phyloP scores from a whole-genome alignment of 805 yeast species.

The Clavispora phyllophila region DNA sequence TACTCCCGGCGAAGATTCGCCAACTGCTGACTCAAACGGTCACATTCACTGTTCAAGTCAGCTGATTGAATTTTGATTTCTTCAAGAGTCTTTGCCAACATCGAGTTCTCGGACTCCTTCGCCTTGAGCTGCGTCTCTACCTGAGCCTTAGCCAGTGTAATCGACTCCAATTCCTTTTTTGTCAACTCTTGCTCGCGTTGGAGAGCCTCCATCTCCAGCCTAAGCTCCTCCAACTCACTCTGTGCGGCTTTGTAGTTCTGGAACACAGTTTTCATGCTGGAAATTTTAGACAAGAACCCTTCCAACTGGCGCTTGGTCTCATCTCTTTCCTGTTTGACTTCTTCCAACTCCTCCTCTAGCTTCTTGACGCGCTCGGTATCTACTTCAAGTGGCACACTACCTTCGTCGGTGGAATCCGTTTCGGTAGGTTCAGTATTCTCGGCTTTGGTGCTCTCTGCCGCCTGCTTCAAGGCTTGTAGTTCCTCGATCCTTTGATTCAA shows the following conservation, averaged over 20 bases:
- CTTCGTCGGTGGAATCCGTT: background rate
- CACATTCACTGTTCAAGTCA: slow-evolving; percentile 52
- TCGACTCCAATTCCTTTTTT: slow-evolving; percentile 14
- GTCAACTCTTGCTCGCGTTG: slow-evolving; percentile 23
- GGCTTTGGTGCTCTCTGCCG: background rate
- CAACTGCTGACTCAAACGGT: slow-evolving; percentile 39
- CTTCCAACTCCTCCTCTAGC: slow-evolving; percentile 8
- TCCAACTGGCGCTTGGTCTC: slow-evolving; percentile 58
- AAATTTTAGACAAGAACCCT: slow-evolving; percentile 53
- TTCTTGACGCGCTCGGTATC: background rate
- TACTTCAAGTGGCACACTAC: background rate
- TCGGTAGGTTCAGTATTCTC: background rate
- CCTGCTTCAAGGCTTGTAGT: background rate
- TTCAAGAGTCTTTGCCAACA: slow-evolving; percentile 14
- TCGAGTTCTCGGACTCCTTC: background rate
- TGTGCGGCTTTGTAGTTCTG: slow-evolving; percentile 69
- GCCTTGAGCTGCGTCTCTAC: slow-evolving; percentile 10
- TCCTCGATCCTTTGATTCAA: background rate
- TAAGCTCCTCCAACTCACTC: slow-evolving; percentile 49
- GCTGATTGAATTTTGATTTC: slow-evolving; percentile 19
- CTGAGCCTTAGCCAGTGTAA: slow-evolving; percentile 3
- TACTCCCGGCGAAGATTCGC: slow-evolving; percentile 33
- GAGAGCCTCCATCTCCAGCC: slow-evolving; percentile 28
- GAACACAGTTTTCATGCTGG: slow-evolving; percentile 71
- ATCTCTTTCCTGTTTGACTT: slow-evolving; percentile 42